phyloP scores from a whole-genome alignment of 305 asterid species.

The Ruellia speciosa region DNA sequence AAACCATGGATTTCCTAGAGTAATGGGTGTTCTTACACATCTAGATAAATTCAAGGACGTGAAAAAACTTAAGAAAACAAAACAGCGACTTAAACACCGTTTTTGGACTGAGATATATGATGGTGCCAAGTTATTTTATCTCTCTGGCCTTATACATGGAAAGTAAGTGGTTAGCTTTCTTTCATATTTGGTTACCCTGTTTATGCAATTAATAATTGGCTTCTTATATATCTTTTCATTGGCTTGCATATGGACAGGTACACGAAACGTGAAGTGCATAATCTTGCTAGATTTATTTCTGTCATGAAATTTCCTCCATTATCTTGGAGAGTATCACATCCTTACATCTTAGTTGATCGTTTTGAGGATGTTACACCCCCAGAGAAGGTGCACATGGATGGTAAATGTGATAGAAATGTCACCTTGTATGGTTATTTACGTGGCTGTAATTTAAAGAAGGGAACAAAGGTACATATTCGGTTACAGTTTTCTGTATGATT shows the following conservation, averaged over 20 bases:
- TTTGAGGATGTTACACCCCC: constrained; percentile 92
- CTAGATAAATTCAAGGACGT: constrained; percentile 91
- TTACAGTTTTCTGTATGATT: constrained; percentile 1
- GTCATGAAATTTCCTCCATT: constrained; percentile 94
- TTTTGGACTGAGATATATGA: constrained; percentile 98
- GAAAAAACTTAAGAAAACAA: constrained; percentile 86
- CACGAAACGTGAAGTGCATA: constrained; percentile 84
- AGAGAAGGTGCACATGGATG: constrained; percentile 59
- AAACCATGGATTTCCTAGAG: constrained; percentile 95
- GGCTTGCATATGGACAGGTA: constrained; percentile 50
- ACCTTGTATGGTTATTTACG: constrained; percentile 86
- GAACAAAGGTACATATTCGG: constrained; percentile 52
- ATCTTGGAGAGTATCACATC: constrained; percentile 92
- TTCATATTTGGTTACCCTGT: constrained; percentile 15
- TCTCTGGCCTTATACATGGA: constrained; percentile 95
- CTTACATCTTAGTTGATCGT: constrained; percentile 84
- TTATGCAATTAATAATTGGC: constrained; percentile 9
- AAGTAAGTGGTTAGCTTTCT: constrained; percentile 47
- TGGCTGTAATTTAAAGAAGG: constrained; percentile 90
- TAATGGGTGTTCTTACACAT: constrained; percentile 98
- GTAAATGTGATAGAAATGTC: constrained; percentile 79
- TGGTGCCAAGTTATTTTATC: constrained; percentile 90
- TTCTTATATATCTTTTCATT: constrained; percentile 18
- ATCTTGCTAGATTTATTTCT: constrained; percentile 92
- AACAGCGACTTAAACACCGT: constrained; percentile 93